phyloP scores from a whole-genome alignment of 2,329 filamentous ascomycete species.

The Beauveria australis region DNA sequence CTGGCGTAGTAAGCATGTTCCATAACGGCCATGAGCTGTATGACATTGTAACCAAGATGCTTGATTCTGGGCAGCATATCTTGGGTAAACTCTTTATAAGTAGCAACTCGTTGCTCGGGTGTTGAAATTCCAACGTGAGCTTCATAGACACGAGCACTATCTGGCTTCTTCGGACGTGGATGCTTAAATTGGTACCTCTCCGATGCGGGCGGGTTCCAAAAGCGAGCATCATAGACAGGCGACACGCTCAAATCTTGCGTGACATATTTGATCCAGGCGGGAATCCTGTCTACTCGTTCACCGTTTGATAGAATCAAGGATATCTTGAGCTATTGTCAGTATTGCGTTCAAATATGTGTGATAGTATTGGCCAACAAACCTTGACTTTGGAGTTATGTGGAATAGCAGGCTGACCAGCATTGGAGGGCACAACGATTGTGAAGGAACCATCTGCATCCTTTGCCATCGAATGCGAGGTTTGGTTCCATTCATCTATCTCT shows the following conservation, averaged over 20 bases:
- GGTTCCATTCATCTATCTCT: slow-evolving; percentile 70
- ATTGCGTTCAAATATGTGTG: neutral
- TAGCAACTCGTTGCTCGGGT: slow-evolving; percentile 78
- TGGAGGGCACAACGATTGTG: slow-evolving; percentile 68
- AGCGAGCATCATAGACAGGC: slow-evolving; percentile 86
- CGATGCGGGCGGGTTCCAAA: slow-evolving; percentile 83
- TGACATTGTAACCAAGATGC: slow-evolving; percentile 87
- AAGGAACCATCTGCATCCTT: slow-evolving; percentile 82
- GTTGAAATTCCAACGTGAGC: slow-evolving; percentile 98
- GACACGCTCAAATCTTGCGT: slow-evolving; percentile 88
- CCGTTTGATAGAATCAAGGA: slow-evolving; percentile 73
- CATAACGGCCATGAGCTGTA: slow-evolving; percentile 98
- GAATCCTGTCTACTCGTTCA: slow-evolving; percentile 77
- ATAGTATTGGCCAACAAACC: slow-evolving; percentile 39
- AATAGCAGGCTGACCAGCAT: slow-evolving; percentile 68
- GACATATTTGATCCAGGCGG: slow-evolving; percentile 95
- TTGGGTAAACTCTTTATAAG: slow-evolving; percentile 94
- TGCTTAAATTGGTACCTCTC: slow-evolving; percentile 83
- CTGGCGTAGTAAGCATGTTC: slow-evolving; percentile 99
- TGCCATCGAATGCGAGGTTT: slow-evolving; percentile 76
- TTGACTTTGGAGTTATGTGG: slow-evolving; percentile 94
- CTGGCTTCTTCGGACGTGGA: slow-evolving; percentile 69
- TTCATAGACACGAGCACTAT: slow-evolving; percentile 88
- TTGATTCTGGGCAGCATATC: slow-evolving; percentile 90
- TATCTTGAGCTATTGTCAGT: slow-evolving; percentile 46